These are phyloP conservation scores for Jacaranda copaia DNA, from an alignment of 257 asterid species.

Conservation along the genomic window DNA sequence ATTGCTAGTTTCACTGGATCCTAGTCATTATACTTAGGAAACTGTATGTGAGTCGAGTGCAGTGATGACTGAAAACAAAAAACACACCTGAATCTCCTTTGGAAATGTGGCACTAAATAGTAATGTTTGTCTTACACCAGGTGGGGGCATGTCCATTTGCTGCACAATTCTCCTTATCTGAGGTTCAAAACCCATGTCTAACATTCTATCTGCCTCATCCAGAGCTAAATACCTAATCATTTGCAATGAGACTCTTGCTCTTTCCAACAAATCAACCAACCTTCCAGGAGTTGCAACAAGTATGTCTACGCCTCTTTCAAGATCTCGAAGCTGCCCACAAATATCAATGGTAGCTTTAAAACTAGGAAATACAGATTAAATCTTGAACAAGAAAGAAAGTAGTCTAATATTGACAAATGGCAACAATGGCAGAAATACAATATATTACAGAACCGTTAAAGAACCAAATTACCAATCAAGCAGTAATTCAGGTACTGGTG, in stretches of 20 bases:
- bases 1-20: not conserved
- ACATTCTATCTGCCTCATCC: constrained; percentile 97
- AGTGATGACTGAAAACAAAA: constrained; percentile 34
- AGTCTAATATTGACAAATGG: not conserved
- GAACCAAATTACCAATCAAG: not conserved
- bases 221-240: constrained; percentile 84
- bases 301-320: constrained; percentile 93
- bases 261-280: constrained; percentile 91
- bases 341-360: constrained; percentile 22
- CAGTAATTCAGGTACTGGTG: constrained; percentile 3
- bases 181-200: constrained; percentile 99
- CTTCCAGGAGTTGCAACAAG: constrained; percentile 98
- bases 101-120: constrained; percentile 97
- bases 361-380: constrained; percentile 6
- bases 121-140: constrained; percentile 91
- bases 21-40: not conserved
- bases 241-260: constrained; percentile 93
- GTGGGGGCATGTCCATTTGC: constrained; percentile 98
- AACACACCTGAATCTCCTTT: constrained; percentile 90
- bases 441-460: not conserved
- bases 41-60: not conserved
- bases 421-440: not conserved
- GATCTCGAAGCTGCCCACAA: constrained; percentile 80
- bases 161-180: constrained; percentile 96
- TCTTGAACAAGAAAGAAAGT: constrained; percentile 13